Conservation (phyloP, 164 flowering plant genomes). For the Magnolia officinalis region DNA sequence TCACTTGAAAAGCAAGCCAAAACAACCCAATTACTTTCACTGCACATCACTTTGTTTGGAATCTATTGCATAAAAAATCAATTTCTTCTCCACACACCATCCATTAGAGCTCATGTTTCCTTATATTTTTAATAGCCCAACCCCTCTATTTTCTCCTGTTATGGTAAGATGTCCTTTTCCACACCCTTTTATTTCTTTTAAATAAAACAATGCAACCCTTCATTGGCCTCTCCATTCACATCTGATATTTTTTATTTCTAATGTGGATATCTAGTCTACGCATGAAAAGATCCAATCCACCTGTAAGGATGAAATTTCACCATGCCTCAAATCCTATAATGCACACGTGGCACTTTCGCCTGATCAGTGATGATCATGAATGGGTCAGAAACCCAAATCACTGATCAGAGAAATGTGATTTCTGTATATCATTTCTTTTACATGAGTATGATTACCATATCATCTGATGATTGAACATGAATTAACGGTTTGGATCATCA, state of each 20-base stretch:
- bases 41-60: slow-evolving; percentile 10
- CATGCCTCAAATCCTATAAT: too few species aligned
- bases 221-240: background rate
- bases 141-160: background rate
- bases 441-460: too few species aligned
- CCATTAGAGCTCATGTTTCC: background rate
- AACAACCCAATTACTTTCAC: slow-evolving; percentile 10
- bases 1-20: slow-evolving; percentile 8
- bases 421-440: too few species aligned
- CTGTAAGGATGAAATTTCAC: too few species aligned
- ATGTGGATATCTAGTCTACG: too few species aligned
- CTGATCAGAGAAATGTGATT: too few species aligned
- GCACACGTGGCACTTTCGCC: background rate
- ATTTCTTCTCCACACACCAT: background rate
- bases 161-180: slow-evolving; percentile 8
- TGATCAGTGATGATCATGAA: too few species aligned
- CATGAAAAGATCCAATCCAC: too few species aligned
- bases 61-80: slow-evolving; percentile 4
- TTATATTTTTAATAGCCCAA: background rate
- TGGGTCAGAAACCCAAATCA: too few species aligned
- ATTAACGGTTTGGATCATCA: too few species aligned
- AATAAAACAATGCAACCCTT: background rate
- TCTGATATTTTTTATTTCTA: background rate
- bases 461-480: too few species aligned
- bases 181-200: background rate